Percentiles rank a stretch among this genome's conserved stretches.
Conservation (phyloP, 2,329 filamentous ascomycete genomes). For the Clarireedia homoeocarpa region DNA sequence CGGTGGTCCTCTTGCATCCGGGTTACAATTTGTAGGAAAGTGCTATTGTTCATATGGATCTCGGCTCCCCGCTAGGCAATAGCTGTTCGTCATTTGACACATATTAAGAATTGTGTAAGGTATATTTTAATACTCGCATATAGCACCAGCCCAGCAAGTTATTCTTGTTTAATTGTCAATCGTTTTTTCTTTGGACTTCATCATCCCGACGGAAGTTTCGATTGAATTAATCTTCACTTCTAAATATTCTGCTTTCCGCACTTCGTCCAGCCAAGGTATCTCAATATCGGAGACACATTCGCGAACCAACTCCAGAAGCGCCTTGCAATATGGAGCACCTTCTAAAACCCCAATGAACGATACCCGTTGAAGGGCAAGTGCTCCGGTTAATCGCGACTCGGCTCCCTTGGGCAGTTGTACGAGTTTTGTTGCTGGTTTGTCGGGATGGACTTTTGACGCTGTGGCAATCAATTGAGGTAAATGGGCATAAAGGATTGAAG, state of each 20-base stretch:
- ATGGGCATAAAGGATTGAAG: conserved; percentile 51
- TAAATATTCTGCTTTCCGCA: conserved; percentile 31
- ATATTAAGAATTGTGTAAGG: too few species aligned
- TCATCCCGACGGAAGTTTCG: conserved; percentile 26
- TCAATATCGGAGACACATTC: conserved; percentile 44
- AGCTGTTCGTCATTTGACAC: too few species aligned
- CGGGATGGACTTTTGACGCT: conserved; percentile 37
- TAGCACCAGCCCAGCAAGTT: too few species aligned
- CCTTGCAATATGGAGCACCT: conserved; percentile 47
- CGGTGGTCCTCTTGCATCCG: too few species aligned
- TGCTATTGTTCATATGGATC: too few species aligned
- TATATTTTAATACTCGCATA: not conserved
- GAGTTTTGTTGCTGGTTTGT: conserved; percentile 42
- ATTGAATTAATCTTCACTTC: conserved; percentile 41
- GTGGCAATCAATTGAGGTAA: conserved; percentile 47
- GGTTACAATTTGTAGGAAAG: too few species aligned
- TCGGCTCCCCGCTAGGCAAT: too few species aligned
- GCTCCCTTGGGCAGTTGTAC: conserved; percentile 55
- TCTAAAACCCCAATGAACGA: conserved; percentile 54
- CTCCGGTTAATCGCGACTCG: conserved; percentile 48
- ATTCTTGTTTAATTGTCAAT: too few species aligned
- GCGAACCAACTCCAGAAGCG: conserved; percentile 48
- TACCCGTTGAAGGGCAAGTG: conserved; percentile 54
- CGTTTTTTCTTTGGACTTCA: not conserved
- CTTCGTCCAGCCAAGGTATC: conserved; percentile 48